Evolutionary conservation across 257 asterid genomes (phyloP).

Genomic region (Fraxinus cuspidata): DNA sequence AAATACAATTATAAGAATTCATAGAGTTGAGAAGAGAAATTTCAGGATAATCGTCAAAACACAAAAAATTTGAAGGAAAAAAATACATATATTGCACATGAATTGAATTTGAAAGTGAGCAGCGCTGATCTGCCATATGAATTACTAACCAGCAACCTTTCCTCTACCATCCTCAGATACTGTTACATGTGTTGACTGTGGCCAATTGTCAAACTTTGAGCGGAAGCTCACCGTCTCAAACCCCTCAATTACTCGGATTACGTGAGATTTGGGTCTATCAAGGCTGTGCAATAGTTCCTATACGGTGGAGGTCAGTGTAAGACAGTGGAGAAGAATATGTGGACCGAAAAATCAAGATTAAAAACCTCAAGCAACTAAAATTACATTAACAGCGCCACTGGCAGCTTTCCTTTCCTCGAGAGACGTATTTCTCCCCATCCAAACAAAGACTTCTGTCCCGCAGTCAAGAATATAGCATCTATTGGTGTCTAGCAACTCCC

Average conservation of each 20-base stretch:
- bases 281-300: constrained; percentile 66
- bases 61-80: constrained; percentile 14
- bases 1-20: constrained; percentile 28
- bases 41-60: constrained; percentile 23
- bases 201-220: constrained; percentile 87
- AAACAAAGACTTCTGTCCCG: constrained; percentile 77
- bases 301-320: constrained; percentile 21
- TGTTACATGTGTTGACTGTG: constrained; percentile 65
- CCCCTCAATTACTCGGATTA: constrained; percentile 91
- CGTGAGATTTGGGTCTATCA: constrained; percentile 66
- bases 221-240: constrained; percentile 87
- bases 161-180: constrained; percentile 97
- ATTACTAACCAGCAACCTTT: constrained; percentile 92
- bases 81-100: constrained; percentile 6
- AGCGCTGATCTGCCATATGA: constrained; percentile 21
- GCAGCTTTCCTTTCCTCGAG: constrained; percentile 93
- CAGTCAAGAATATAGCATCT: constrained; percentile 89
- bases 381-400: constrained; percentile 78
- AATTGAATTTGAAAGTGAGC: neutral
- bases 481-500: constrained; percentile 85
- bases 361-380: constrained; percentile 32
- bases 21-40: constrained; percentile 5
- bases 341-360: constrained; percentile 20
- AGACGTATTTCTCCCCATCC: constrained; percentile 97
- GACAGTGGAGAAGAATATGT: constrained; percentile 20